These are phyloP conservation scores for Calvatia gigantea DNA, from an alignment of 768 basidiomycete genomes.

Conservation along the genomic window DNA sequence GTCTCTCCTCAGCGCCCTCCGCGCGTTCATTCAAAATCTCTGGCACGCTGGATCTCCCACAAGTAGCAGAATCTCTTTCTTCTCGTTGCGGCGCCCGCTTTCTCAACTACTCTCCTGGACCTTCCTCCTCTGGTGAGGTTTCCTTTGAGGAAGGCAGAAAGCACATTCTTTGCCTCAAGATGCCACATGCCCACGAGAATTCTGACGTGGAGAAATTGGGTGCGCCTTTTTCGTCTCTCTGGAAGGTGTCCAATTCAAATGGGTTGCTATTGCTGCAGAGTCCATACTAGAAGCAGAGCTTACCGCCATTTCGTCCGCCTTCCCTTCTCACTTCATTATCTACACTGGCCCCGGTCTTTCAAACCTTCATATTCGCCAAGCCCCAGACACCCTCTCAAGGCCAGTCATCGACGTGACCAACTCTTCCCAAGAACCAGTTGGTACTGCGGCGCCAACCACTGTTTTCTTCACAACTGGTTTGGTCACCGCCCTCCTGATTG, in stretches of 20 bases:
- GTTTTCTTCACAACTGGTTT: slow-evolving; percentile 61
- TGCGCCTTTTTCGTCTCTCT: slow-evolving; percentile 26
- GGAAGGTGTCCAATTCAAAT: background rate
- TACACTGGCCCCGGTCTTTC: slow-evolving; percentile 52
- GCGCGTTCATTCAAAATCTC: slow-evolving; percentile 63
- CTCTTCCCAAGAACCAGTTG: slow-evolving; percentile 24
- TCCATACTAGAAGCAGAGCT: slow-evolving; percentile 46
- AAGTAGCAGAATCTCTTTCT: slow-evolving; percentile 42
- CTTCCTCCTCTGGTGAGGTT: slow-evolving; percentile 23
- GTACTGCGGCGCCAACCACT: background rate
- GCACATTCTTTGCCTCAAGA: slow-evolving; percentile 52
- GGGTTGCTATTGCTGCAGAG: slow-evolving; percentile 28
- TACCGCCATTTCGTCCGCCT: slow-evolving; percentile 38
- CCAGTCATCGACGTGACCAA: slow-evolving; percentile 37
- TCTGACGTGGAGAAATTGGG: slow-evolving; percentile 51
- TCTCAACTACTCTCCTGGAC: slow-evolving; percentile 38
- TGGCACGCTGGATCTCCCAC: slow-evolving; percentile 27
- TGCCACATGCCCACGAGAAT: slow-evolving; percentile 47
- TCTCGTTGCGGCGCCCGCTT: slow-evolving; percentile 27
- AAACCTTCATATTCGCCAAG: slow-evolving; percentile 24
- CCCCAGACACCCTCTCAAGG: slow-evolving; percentile 25
- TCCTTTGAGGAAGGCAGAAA: slow-evolving; percentile 37
- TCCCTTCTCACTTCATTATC: slow-evolving; percentile 64
- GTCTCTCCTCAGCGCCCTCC: slow-evolving; percentile 47
- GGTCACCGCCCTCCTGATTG: slow-evolving; percentile 60